A percentile compares a stretch with the other conserved stretches of the same genome.
phyloP scores from a whole-genome alignment of 2,329 filamentous ascomycete species.

The Ophiocordyceps robertsii region DNA sequence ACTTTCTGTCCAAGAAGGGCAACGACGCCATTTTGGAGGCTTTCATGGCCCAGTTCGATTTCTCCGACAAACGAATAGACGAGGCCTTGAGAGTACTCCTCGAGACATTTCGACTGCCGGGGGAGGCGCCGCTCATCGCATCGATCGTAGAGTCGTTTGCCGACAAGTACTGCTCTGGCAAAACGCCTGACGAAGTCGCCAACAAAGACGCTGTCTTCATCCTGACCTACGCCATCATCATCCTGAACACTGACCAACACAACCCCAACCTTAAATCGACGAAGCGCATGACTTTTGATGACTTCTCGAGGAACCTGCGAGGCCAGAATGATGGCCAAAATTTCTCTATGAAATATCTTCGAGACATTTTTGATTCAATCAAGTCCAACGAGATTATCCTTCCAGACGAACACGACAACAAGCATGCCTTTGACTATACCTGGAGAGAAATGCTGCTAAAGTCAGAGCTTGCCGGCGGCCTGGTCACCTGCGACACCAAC shows the following conservation, averaged over 20 bases:
- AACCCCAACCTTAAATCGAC: conserved; percentile 74
- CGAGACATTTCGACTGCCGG: conserved; percentile 83
- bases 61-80: conserved; percentile 72
- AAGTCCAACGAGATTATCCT: conserved; percentile 89
- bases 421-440: conserved; percentile 91
- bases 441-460: conserved; percentile 92
- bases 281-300: conserved; percentile 71
- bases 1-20: conserved; percentile 82
- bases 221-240: conserved; percentile 89
- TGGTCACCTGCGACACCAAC: conserved; percentile 78
- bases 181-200: conserved; percentile 59
- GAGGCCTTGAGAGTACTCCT: conserved; percentile 81
- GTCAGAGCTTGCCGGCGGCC: conserved; percentile 58
- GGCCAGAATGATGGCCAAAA: conserved; percentile 79
- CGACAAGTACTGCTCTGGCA: conserved; percentile 65
- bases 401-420: conserved; percentile 93
- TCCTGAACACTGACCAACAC: conserved; percentile 94
- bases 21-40: conserved; percentile 76
- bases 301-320: conserved; percentile 80
- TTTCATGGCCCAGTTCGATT: conserved; percentile 82
- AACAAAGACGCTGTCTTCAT: conserved; percentile 84
- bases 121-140: conserved; percentile 86
- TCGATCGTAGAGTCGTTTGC: conserved; percentile 80
- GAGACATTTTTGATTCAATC: conserved; percentile 83
- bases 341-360: conserved; percentile 71